Evolutionary conservation across 169 alveolate species (phyloP), one percentile per base, ranked within the genome.

Genomic region (Eimeria praecox): DNA sequence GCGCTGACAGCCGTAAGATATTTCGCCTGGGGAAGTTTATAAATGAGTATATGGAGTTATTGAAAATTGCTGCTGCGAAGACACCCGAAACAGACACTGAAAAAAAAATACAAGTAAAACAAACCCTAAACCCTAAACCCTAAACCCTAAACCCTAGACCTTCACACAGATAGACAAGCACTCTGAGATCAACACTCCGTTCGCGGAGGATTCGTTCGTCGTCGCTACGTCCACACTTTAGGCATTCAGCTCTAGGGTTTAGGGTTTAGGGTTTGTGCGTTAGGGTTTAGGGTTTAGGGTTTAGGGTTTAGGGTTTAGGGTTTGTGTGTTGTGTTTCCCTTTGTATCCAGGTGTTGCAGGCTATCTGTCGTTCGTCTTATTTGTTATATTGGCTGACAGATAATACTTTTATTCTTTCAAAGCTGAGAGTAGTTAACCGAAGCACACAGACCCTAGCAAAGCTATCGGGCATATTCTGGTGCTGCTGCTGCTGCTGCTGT

Each of bases 21-120:
- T 90, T 90, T 52, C 95, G 95, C 20, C 80, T 90, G 27, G 95
- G 95, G 4, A 90, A 90, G 35, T 90, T 75, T 54, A 6, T 90
- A 46, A 90, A 90, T 64, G 95, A 90, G 69, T 90, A 90, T 44
- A 22, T 52, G 64, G 42, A 44, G 40, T 38, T 90, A 33, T 27
- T 35, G 40, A 62, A 38, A 24, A 44, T 90, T 27, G 56, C 64
- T 35, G 87, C 87, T 10, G 59, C 59, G 40, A 77, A 77, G 87
- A 77, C 87, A 3, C 87, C 87, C 8, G 87, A 77, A 30, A 22
- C 56, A 30, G 87, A 77, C 59, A 77, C 22, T 9, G 54, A 35
- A 0, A 77, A 20, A 44, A 77, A 1, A 4, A 35, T 35, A 6
- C 87, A 35, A 12, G 87, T 77, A 77, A 24, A 18, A 30, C 46